Evolutionary conservation across 2,329 filamentous ascomycete species (phyloP).

Genomic region (Leptographium lundbergii): DNA sequence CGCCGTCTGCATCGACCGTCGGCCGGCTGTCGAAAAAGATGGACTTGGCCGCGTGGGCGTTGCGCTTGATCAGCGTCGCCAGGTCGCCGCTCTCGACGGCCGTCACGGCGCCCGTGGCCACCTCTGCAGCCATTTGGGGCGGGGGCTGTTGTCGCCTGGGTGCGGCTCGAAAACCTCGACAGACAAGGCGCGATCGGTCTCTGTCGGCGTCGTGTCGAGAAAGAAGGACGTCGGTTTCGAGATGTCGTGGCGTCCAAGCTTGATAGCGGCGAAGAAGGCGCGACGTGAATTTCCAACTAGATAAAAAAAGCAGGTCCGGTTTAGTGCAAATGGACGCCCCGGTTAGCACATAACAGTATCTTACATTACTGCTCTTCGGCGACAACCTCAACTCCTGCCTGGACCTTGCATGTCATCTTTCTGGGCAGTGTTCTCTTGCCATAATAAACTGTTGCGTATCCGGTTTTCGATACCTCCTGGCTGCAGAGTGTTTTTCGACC

Average conservation of each 20-base stretch:
- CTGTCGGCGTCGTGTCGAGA: background rate
- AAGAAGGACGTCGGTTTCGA: background rate
- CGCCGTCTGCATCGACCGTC: background rate
- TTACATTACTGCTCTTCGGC: background rate
- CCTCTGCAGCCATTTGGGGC: slow-evolving; percentile 17
- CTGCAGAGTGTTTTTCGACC: background rate
- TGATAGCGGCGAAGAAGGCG: background rate
- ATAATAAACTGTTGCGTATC: no score
- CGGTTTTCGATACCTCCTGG: background rate
- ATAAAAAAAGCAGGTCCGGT: background rate
- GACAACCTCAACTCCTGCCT: background rate
- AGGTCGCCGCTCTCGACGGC: slow-evolving; percentile 16
- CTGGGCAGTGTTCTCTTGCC: no score
- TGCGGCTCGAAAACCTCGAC: background rate
- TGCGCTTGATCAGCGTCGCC: slow-evolving; percentile 25
- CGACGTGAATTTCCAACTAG: background rate
- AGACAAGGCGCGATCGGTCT: background rate
- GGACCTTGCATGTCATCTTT: background rate
- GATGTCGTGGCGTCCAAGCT: background rate
- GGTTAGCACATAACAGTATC: background rate
- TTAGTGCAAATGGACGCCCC: no score
- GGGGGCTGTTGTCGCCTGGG: background rate
- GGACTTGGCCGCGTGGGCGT: slow-evolving; percentile 26
- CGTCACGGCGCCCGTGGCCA: slow-evolving; percentile 12
- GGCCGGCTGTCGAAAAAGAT: slow-evolving; percentile 21